Conservation (phyloP, 2,329 filamentous ascomycete genomes). For the Massarina eburnea region DNA sequence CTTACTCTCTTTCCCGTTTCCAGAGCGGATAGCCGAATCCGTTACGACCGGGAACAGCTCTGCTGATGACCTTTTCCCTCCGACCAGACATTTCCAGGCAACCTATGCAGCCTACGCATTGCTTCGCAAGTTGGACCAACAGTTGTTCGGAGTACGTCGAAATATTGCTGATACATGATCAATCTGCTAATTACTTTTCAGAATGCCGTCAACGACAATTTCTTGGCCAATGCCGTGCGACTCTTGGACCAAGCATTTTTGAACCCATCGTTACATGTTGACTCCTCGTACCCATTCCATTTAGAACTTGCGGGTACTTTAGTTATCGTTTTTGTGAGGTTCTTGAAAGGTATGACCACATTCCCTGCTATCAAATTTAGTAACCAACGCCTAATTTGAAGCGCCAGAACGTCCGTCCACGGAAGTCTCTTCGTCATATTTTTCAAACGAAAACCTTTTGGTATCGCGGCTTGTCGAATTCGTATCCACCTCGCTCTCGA, state of each 20-base stretch:
- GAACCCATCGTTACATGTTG: slow-evolving; percentile 25
- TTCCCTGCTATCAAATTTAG: background rate
- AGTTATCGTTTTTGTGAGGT: slow-evolving; percentile 31
- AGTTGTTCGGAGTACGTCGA: slow-evolving; percentile 32
- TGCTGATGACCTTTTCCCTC: slow-evolving; percentile 34
- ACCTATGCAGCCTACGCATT: slow-evolving; percentile 37
- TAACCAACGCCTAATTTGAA: slow-evolving; percentile 25
- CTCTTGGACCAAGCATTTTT: slow-evolving; percentile 34
- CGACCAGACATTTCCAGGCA: slow-evolving; percentile 38
- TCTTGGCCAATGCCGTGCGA: slow-evolving; percentile 33
- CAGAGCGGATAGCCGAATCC: slow-evolving; percentile 29
- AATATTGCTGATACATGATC: background rate
- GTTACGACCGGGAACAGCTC: slow-evolving; percentile 25
- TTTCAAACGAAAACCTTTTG: slow-evolving; percentile 30
- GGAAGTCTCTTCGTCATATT: slow-evolving; percentile 35
- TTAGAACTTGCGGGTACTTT: slow-evolving; percentile 31
- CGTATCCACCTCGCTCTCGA: slow-evolving; percentile 22
- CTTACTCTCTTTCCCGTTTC: slow-evolving; percentile 34
- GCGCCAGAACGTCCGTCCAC: slow-evolving; percentile 34
- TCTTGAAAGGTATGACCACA: slow-evolving; percentile 35
- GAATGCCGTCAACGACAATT: slow-evolving; percentile 35
- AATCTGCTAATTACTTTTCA: slow-evolving; percentile 18
- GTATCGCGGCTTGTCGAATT: slow-evolving; percentile 36
- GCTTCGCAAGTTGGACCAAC: slow-evolving; percentile 31
- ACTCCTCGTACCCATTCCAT: slow-evolving; percentile 21